phyloP scores from a whole-genome alignment of 177 flowering plant species.

The Vitis hybrid region DNA sequence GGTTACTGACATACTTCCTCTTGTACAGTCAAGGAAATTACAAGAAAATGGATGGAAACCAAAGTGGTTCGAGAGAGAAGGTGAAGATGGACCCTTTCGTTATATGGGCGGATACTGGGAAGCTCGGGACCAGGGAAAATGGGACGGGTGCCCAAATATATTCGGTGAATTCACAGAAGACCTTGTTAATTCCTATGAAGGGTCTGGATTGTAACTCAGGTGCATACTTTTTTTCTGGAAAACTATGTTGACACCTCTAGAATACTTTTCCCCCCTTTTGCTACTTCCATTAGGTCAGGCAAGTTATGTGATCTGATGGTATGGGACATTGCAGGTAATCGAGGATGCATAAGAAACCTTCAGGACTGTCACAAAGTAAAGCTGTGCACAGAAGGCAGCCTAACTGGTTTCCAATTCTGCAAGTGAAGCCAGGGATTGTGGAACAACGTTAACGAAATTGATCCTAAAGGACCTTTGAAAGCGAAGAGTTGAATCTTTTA shows the following conservation, averaged over 20 bases:
- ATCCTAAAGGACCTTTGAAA: neutral
- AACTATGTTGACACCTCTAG: neutral
- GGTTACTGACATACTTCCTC: neutral
- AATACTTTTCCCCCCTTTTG: neutral
- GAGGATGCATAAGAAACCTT: too few species aligned
- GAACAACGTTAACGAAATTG: neutral
- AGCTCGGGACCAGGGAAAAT: conserved; percentile 63
- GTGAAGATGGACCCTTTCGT: conserved; percentile 58
- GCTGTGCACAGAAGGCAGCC: neutral
- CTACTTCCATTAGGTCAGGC: neutral
- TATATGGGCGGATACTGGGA: conserved; percentile 95
- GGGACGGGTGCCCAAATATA: conserved; percentile 79
- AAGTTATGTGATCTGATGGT: too few species aligned
- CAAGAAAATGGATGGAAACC: conserved; percentile 97
- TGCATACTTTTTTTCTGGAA: neutral
- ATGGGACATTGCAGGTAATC: too few species aligned
- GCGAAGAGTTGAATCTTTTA: neutral
- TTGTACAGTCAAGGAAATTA: conserved; percentile 75
- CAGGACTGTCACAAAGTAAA: neutral
- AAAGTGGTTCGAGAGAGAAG: conserved; percentile 72
- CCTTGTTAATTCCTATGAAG: conserved; percentile 23
- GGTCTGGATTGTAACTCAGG: conserved; percentile 26
- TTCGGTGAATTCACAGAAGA: conserved; percentile 68
- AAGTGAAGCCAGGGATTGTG: neutral
- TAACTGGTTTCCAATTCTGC: neutral